These are phyloP conservation scores for Drechslerella coelobrocha DNA, from an alignment of 2,329 filamentous ascomycete species.

Conservation along the genomic window DNA sequence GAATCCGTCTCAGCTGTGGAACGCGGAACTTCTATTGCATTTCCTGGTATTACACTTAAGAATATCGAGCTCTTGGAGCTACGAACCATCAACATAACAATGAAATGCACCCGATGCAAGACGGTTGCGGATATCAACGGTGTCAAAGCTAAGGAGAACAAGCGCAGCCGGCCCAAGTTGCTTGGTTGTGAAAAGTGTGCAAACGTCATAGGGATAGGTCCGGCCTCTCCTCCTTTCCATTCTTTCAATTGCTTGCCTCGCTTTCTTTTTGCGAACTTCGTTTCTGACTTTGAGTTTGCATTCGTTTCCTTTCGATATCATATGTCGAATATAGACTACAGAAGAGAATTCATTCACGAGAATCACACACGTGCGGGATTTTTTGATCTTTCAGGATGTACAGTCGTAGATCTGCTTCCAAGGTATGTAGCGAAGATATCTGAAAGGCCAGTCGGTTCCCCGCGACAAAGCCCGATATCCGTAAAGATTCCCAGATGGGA, in stretches of 20 bases:
- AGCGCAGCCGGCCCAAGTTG: constrained; percentile 58
- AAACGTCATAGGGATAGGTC: constrained; percentile 62
- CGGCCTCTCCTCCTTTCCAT: constrained; percentile 19
- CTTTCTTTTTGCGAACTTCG: not conserved
- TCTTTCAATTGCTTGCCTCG: not conserved
- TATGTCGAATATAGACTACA: constrained; percentile 61
- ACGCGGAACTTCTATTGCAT: constrained; percentile 76
- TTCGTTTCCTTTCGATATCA: constrained; percentile 23
- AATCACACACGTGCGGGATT: constrained; percentile 77
- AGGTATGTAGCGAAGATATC: constrained; percentile 60
- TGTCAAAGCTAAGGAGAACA: constrained; percentile 63
- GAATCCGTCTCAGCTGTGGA: constrained; percentile 62
- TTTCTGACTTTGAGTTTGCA: constrained; percentile 16
- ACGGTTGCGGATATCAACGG: constrained; percentile 73
- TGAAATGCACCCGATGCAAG: constrained; percentile 82
- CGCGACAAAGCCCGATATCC: not conserved
- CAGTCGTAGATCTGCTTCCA: constrained; percentile 76
- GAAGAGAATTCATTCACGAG: constrained; percentile 74
- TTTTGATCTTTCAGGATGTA: constrained; percentile 76
- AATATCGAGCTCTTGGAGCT: constrained; percentile 78
- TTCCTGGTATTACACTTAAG: constrained; percentile 77
- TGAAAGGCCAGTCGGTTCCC: not conserved
- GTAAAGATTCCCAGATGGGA: not conserved
- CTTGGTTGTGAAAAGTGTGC: constrained; percentile 66
- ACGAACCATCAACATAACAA: constrained; percentile 69